Percentiles rank a stretch among this genome's conserved stretches.
These are phyloP conservation scores for Dothideomycetes sp. DNA, from an alignment of 2,329 filamentous ascomycete species.

Conservation along the genomic window DNA sequence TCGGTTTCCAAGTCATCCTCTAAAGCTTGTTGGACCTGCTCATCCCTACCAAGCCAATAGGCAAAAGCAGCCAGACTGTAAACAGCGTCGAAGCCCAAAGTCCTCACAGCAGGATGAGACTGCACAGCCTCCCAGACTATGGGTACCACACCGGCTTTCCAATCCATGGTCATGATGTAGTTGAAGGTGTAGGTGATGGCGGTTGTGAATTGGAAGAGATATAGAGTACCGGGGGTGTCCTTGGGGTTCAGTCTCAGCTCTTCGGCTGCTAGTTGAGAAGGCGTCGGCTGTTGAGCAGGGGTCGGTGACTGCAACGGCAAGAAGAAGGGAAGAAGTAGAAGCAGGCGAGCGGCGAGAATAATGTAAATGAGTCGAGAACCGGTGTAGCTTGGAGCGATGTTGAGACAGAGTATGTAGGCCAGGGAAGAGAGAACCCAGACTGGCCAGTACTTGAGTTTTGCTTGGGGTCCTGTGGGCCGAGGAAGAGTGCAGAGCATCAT, in stretches of 20 bases:
- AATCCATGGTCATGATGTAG: not conserved
- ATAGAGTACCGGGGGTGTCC: too few relatives aligned
- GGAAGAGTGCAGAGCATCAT: conserved; percentile 20
- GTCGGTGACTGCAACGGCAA: conserved; percentile 11
- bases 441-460: not conserved
- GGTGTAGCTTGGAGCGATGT: conserved; percentile 10
- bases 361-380: conserved; percentile 16
- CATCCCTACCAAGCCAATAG: conserved; percentile 1
- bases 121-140: conserved; percentile 16
- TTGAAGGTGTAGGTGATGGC: not conserved
- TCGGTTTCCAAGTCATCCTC: too few relatives aligned
- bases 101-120: conserved; percentile 24
- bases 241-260: too few relatives aligned
- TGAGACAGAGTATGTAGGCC: conserved; percentile 16
- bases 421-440: conserved; percentile 10
- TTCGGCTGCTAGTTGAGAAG: conserved; percentile 11
- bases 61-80: conserved; percentile 15
- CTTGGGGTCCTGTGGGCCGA: not conserved
- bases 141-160: conserved; percentile 12
- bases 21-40: too few relatives aligned
- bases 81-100: conserved; percentile 24
- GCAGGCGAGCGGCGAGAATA: conserved; percentile 19
- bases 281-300: not conserved
- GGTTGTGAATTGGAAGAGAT: conserved; percentile 5
- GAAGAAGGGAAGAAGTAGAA: conserved; percentile 19